Evolutionary conservation across 2,329 filamentous ascomycete species (phyloP), one percentile per base, ranked within the genome.

Genomic region (Exophiala lecanii-corni): DNA sequence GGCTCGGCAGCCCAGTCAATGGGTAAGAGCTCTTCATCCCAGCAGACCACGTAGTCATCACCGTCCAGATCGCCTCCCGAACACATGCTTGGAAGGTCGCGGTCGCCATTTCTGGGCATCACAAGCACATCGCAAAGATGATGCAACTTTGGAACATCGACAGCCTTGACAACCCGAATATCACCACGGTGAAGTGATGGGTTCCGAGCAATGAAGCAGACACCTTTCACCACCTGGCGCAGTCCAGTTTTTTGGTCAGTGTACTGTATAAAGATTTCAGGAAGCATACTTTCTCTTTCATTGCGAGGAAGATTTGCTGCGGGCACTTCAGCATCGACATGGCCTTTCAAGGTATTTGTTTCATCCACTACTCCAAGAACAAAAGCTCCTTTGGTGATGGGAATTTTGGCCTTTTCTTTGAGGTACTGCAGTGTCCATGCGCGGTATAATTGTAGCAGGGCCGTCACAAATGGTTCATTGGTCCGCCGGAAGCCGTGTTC

Each of bases 61-160:
- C 92, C 92, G 59, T 98, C 92, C 0, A 98, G 74, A 59, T 98
- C 92, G 0, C 92, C 92, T 2, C 92, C 92, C 3, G 92, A 95
- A 51, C 92, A 89, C 91, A 97, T 97, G 57, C 85, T 89, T 1
- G 89, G 81, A 16, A 98, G 68, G 50, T 94, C 88, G 12, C 84
- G 75, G 58, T 96, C 88, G 0, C 91, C 91, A 0, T 71, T 82
- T 25, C 86, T 79, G 1, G 92, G 87, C 36, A 98, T 83, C 0
- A 97, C 89, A 1, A 97, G 82, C 1, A 94, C 86, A 59, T 97
- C 82, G 43, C 78, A 82, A 3, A 96, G 72, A 56, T 96, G 86
- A 34, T 73, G 77, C 3, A 98, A 69, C n/a, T 70, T 69, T 1
- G 81, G 77, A 2, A 81, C 73, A 54, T 97, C 76, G 3, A 97